Evolutionary conservation across 1,284 basidiomycete genomes (phyloP), one percentile per base, ranked within the genome.

Genomic region (Rhodofomes roseus): DNA sequence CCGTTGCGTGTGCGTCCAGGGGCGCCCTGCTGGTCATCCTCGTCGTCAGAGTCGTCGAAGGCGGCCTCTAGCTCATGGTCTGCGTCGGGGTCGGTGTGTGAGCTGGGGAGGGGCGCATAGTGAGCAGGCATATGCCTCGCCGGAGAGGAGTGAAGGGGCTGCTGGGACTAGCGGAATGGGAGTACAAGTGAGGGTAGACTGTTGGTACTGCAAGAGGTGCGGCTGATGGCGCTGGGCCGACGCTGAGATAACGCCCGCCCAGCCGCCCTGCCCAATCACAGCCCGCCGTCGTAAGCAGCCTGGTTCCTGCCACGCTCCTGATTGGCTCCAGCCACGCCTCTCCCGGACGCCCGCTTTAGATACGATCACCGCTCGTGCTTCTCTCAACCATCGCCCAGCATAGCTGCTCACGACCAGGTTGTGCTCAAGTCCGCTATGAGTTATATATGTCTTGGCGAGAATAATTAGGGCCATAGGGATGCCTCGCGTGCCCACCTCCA

Each of bases 31-130:
- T 65, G 60, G 54, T 85, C 82, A 61, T 83, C 81, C 60, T 89
- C 86, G 65, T 86, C 86, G 62, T 90, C 89, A 9, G 82, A 81
- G 65, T 88, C 86, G 69, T 88, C 86, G 65, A 92, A 92, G 2
- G 90, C 89, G 50, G 87, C 88, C 68, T 91, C 86, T 79, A 92
- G 81, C 76, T 90, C 88, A 57, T 79, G 73, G 58, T 82, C 77
- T 22, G 78, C 77, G 60, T 82, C 78, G 56, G 78, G 74, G 66
- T 83, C 81, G 18, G 79, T 75, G 64, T 77, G 77, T 11, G 82
- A 78, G 65, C 82, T 87, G 31, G 87, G 86, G 40, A 92, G 74
- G 56, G 89, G 84, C 4, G 85, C 84, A 80, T 92, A 92, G 65
- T 82, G 81, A 64, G 78, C 79, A 64, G 86, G 79, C 88, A 90